Evolutionary conservation across 352 stramenopile genomes (phyloP).

Genomic region (Pythium sp.): DNA sequence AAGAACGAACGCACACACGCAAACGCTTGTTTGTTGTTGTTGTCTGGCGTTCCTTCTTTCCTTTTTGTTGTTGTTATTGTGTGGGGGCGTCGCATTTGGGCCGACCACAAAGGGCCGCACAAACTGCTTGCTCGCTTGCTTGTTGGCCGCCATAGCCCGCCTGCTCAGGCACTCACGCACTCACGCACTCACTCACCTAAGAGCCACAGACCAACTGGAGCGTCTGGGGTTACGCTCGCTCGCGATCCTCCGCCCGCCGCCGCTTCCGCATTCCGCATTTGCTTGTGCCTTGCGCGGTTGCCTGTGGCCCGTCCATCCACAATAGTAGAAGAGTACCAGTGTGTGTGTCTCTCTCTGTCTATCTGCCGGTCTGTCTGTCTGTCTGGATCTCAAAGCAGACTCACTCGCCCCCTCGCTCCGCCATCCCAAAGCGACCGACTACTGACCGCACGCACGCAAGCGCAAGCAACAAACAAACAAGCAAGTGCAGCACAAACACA

Average conservation of each 20-base stretch:
- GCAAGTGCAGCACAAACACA: neutral
- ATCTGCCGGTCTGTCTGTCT: slow-evolving; percentile 1
- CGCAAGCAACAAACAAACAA: neutral
- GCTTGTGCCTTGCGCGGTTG: slow-evolving; percentile 2
- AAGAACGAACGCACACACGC: slow-evolving; percentile 1
- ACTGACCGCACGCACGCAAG: slow-evolving; percentile 6
- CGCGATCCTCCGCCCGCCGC: neutral
- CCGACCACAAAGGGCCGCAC: neutral
- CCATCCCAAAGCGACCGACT: neutral
- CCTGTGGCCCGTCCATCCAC: slow-evolving; percentile 9
- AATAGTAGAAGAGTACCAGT: neutral
- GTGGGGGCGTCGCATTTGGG: neutral
- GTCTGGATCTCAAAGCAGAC: slow-evolving; percentile 9
- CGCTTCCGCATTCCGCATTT: neutral
- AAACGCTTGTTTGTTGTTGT: neutral
- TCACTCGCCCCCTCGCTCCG: slow-evolving; percentile 5
- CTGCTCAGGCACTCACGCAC: neutral
- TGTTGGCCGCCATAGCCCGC: neutral
- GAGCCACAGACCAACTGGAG: neutral
- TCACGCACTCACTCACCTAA: neutral
- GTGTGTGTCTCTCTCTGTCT: neutral
- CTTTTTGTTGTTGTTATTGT: neutral
- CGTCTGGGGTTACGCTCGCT: neutral
- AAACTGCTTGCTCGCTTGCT: neutral
- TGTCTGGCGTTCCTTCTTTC: slow-evolving; percentile 4